phyloP scores from a whole-genome alignment of 1,284 basidiomycete species.

The Ceratobasidium sp. region DNA sequence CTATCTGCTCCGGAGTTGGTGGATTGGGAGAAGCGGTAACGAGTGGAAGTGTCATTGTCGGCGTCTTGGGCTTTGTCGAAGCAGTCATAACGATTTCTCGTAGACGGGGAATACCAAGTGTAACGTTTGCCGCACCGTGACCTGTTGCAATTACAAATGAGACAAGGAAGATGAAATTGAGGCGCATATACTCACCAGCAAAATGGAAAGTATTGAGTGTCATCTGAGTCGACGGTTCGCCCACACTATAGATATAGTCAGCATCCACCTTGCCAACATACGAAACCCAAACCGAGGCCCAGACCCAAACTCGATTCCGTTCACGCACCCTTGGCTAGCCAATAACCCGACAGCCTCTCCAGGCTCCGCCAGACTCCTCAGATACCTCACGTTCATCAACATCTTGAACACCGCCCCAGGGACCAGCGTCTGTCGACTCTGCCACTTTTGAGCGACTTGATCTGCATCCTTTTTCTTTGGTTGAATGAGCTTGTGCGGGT shows the following conservation, averaged over 20 bases:
- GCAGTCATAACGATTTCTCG: slow-evolving; percentile 99
- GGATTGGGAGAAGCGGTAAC: slow-evolving; percentile 47
- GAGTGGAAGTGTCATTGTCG: slow-evolving; percentile 94
- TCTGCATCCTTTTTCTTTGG: slow-evolving; percentile 58
- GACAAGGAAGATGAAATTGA: slow-evolving; percentile 36
- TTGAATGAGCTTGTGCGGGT: slow-evolving; percentile 78
- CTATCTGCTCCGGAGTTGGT: slow-evolving; percentile 59
- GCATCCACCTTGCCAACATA: background rate
- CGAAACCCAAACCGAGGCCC: slow-evolving; percentile 17
- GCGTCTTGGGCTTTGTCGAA: slow-evolving; percentile 94
- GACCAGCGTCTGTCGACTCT: slow-evolving; percentile 57
- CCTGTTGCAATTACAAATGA: slow-evolving; percentile 57
- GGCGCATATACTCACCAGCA: slow-evolving; percentile 66
- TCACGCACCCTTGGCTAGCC: slow-evolving; percentile 91
- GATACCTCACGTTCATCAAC: slow-evolving; percentile 89
- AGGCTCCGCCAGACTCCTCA: slow-evolving; percentile 93
- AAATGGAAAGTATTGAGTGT: slow-evolving; percentile 99
- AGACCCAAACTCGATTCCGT: slow-evolving; percentile 32
- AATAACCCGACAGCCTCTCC: slow-evolving; percentile 97
- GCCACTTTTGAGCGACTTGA: slow-evolving; percentile 47
- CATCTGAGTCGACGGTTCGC: slow-evolving; percentile 99
- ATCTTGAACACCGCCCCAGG: slow-evolving; percentile 71
- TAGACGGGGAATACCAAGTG: slow-evolving; percentile 97
- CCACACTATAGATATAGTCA: slow-evolving; percentile 66
- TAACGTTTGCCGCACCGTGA: slow-evolving; percentile 99